Conservation (phyloP, 2,329 filamentous ascomycete species). For the Stachybotrys elegans region DNA sequence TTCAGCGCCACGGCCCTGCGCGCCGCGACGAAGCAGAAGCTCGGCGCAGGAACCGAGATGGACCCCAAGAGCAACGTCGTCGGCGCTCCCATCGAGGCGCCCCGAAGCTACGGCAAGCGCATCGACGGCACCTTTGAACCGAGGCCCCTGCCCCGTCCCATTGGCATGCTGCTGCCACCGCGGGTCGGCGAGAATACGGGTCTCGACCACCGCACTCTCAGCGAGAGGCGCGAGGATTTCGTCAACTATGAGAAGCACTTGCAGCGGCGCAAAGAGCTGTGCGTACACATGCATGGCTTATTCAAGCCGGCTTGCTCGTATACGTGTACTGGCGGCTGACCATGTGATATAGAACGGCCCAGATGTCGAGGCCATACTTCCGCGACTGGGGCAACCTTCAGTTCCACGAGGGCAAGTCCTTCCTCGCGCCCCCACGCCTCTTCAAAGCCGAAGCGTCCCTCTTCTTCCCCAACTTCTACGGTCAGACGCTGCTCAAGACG, state of each 20-base stretch:
- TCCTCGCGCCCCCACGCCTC: constrained; percentile 75
- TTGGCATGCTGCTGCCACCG: constrained; percentile 75
- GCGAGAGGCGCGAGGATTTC: constrained; percentile 72
- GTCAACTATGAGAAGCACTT: constrained; percentile 83
- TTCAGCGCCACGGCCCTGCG: constrained; percentile 39
- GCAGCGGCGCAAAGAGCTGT: constrained; percentile 70
- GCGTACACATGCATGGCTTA: constrained; percentile 24
- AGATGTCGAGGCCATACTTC: constrained; percentile 86
- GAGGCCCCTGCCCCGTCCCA: constrained; percentile 62
- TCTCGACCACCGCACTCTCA: constrained; percentile 60
- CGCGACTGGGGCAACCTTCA: constrained; percentile 87
- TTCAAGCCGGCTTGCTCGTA: background rate
- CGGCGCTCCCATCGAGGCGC: constrained; percentile 50
- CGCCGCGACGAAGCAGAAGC: constrained; percentile 24
- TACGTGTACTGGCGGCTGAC: constrained; percentile 1
- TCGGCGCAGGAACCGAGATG: constrained; percentile 27
- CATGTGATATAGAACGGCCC: constrained; percentile 51
- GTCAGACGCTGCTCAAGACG: constrained; percentile 64
- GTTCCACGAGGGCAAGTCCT: constrained; percentile 85
- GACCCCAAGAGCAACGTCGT: constrained; percentile 33
- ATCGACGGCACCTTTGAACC: constrained; percentile 50
- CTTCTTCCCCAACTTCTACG: constrained; percentile 90
- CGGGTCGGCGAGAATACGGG: constrained; percentile 76
- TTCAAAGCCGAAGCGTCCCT: constrained; percentile 79
- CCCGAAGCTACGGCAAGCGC: constrained; percentile 54